These are phyloP conservation scores for Venustampulla echinocandica DNA, from an alignment of 495 filamentous ascomycete genomes.

Conservation along the genomic window DNA sequence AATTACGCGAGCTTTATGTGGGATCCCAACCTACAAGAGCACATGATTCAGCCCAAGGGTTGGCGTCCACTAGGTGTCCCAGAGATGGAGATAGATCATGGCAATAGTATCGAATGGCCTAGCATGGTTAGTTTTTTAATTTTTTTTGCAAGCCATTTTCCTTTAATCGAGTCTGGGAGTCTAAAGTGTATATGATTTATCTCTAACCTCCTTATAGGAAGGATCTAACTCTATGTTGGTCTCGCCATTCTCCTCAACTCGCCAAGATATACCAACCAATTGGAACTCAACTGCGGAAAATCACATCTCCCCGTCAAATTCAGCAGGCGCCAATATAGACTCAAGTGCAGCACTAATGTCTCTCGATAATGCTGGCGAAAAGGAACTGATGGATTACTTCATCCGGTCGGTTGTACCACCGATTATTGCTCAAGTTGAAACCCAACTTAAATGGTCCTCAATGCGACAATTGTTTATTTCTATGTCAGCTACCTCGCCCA, in stretches of 20 bases:
- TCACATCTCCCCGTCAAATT: too few relatives aligned
- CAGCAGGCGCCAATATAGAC: neutral
- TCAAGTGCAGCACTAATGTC: neutral
- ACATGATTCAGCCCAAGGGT: slow-evolving; percentile 12
- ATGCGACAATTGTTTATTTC: slow-evolving; percentile 25
- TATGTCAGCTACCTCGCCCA: slow-evolving; percentile 22
- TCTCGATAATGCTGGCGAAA: slow-evolving; percentile 1
- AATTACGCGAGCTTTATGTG: slow-evolving; percentile 33
- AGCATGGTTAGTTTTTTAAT: too few relatives aligned
- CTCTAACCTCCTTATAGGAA: too few relatives aligned
- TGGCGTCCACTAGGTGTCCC: slow-evolving; percentile 10
- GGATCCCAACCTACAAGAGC: slow-evolving; percentile 18
- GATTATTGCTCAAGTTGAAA: slow-evolving; percentile 28
- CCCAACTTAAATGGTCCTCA: slow-evolving; percentile 24
- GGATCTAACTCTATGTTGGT: too few relatives aligned
- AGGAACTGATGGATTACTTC: slow-evolving; percentile 24
- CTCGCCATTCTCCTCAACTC: too few relatives aligned
- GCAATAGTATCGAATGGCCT: too few relatives aligned
- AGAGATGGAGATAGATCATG: slow-evolving; percentile 10
- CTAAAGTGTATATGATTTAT: too few relatives aligned
- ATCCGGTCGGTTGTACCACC: slow-evolving; percentile 23
- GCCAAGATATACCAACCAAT: too few relatives aligned
- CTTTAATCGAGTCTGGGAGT: too few relatives aligned
- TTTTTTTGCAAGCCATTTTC: too few relatives aligned
- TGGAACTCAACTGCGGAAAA: too few relatives aligned